phyloP scores from a whole-genome alignment of 1,139 yeast species.

The Magnusiomyces fungicola region DNA sequence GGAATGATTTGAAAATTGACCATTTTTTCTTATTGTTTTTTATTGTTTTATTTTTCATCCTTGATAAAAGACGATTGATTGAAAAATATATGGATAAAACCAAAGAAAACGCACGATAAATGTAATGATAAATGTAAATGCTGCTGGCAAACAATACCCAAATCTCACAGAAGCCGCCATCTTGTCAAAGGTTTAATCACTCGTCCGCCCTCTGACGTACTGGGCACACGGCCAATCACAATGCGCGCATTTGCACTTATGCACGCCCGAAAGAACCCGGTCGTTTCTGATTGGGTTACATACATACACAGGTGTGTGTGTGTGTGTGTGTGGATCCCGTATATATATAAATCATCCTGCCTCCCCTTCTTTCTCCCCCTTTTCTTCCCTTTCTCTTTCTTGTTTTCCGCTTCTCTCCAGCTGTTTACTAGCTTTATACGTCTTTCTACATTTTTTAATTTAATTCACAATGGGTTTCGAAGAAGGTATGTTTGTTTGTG shows the following conservation, averaged over 20 bases:
- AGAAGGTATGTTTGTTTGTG: slow-evolving; percentile 4
- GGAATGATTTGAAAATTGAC: too few relatives aligned
- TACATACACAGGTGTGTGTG: background rate
- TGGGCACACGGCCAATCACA: background rate
- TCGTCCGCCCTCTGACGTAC: too few relatives aligned
- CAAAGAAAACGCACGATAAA: too few relatives aligned
- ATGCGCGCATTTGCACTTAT: background rate
- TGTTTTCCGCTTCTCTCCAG: background rate
- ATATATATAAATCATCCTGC: too few relatives aligned
- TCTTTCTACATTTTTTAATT: background rate
- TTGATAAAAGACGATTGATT: too few relatives aligned
- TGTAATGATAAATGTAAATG: too few relatives aligned
- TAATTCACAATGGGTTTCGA: slow-evolving; percentile 11
- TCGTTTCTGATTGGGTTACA: background rate
- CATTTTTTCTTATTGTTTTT: too few relatives aligned
- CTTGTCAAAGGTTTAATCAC: too few relatives aligned
- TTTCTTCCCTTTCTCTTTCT: background rate
- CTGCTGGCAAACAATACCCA: too few relatives aligned
- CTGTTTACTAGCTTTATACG: background rate
- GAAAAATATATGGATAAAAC: too few relatives aligned
- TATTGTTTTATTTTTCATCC: too few relatives aligned
- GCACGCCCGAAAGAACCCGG: background rate
- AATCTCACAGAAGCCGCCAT: too few relatives aligned
- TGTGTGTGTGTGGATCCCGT: background rate
- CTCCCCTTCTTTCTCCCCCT: background rate